Conservation (phyloP, 176 grass and related monocot genomes). For the Triticum monococcum region DNA sequence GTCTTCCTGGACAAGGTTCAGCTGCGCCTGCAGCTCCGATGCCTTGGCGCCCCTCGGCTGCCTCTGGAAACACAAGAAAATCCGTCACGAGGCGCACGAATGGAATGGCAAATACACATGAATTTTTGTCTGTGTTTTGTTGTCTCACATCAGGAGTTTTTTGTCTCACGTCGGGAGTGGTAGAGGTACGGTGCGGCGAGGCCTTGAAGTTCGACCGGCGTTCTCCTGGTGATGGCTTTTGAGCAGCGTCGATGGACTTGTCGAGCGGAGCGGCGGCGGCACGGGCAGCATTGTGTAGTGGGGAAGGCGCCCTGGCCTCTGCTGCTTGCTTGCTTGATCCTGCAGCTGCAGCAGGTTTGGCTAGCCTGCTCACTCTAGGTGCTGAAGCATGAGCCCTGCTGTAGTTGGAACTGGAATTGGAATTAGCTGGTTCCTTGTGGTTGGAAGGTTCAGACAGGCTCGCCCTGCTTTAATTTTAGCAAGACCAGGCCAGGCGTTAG, state of each 20-base stretch:
- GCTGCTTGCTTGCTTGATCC: constrained; percentile 41
- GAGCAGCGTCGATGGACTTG: constrained; percentile 40
- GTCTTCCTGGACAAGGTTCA: constrained; percentile 50
- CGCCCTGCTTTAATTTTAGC: constrained; percentile 26
- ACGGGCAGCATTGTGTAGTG: constrained; percentile 23
- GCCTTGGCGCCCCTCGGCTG: constrained; percentile 38
- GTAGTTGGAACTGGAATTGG: background rate
- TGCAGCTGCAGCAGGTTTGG: constrained; percentile 8
- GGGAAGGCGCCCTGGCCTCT: constrained; percentile 36
- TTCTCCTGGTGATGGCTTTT: constrained; percentile 37
- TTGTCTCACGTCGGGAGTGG: constrained; percentile 12
- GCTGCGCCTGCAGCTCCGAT: constrained; percentile 58
- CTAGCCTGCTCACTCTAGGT: constrained; percentile 50
- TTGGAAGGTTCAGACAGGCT: constrained; percentile 38
- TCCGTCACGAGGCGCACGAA: background rate
- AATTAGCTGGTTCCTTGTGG: constrained; percentile 18
- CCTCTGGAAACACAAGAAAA: constrained; percentile 45
- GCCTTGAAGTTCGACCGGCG: constrained; percentile 48
- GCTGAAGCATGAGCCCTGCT: constrained; percentile 33
- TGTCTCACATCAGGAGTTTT: too few relatives aligned
- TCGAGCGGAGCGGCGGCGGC: background rate
- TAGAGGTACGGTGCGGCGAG: constrained; percentile 17
- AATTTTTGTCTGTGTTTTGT: background rate
- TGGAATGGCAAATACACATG: background rate
- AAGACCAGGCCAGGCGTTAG: background rate